Conservation (phyloP, 2,329 filamentous ascomycete species). For the Paecilomyces sp. region DNA sequence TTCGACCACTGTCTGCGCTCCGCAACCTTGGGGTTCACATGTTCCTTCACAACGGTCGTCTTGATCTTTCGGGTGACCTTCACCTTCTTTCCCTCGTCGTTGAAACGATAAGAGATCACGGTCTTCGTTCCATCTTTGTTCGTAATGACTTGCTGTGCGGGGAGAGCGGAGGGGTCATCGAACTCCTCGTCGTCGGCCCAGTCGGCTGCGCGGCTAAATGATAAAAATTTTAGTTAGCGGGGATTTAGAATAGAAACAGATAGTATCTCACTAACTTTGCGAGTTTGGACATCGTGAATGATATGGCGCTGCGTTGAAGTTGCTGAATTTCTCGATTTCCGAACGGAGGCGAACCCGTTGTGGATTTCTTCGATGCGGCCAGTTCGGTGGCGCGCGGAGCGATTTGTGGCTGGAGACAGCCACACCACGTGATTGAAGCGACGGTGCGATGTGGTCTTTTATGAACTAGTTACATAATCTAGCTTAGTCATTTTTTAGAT, state of each 20-base stretch:
- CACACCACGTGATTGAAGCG: conserved; percentile 10
- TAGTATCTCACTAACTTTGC: conserved; percentile 32
- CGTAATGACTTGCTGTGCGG: conserved; percentile 77
- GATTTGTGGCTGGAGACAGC: conserved; percentile 21
- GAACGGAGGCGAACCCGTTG: conserved; percentile 33
- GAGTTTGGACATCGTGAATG: conserved; percentile 40
- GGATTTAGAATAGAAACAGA: background rate
- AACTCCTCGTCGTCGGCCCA: conserved; percentile 92
- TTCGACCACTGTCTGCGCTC: conserved; percentile 90
- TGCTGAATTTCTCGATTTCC: conserved; percentile 35
- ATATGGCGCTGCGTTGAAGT: conserved; percentile 17
- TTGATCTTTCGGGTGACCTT: conserved; percentile 96
- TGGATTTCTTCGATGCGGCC: conserved; percentile 32
- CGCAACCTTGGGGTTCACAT: conserved; percentile 93
- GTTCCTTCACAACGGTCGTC: conserved; percentile 82
- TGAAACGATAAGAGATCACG: conserved; percentile 79
- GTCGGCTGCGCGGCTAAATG: conserved; percentile 54
- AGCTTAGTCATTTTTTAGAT: no score
- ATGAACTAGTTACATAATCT: no score
- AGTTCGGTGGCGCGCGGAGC: conserved; percentile 23
- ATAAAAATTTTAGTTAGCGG: conserved; percentile 14
- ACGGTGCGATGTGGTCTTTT: no score
- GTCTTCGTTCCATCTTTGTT: conserved; percentile 99
- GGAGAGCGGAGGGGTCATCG: conserved; percentile 77
- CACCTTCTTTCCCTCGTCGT: conserved; percentile 91